Evolutionary conservation across 352 stramenopile species (phyloP), one percentile per base, ranked within the genome.

Genomic region (Phytopythium aichiense): DNA sequence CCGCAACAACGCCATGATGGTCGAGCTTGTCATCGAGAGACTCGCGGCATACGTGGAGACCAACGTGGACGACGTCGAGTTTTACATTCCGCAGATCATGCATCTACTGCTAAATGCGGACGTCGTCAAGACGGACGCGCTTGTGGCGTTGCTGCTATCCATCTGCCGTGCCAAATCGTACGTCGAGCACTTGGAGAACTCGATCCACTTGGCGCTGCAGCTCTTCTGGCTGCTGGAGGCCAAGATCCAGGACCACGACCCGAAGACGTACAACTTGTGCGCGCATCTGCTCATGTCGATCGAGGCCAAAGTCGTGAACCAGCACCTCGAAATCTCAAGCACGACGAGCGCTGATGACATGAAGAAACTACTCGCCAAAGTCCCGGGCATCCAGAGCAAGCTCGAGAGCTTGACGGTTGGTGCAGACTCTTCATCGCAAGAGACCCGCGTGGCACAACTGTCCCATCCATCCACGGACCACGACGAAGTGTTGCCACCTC

Each of bases 271-370:
- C 72, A 91, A 91, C 37, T 58, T 89, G 40, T 89, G 82, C 52
- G 82, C 81, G 22, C 89, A 89, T 60, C 61, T 93, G 37, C 78
- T 93, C 53, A 88, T 91, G 81, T 91, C 80, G 4, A 93, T 93
- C 48, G 82, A 93, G 52, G 81, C 84, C 5, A 90, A 91, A 59
- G 79, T 92, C 23, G 82, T 92, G 35, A 91, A 93, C 54, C 80
- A 93, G 56, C 77, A 89, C 4, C 88, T 91, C 45, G 82, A 91
- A 54, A 49, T 89, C 12, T 67, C 80, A 0, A 69, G 55, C 33
- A 68, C 57, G 28, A 37, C 71, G 37, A 73, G 60, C 38, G 55
- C 62, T 28, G 56, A 80, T 23, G 72, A 71, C 30, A 69, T 91
- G 0, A 76, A 68, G 28, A 76, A 67, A 22, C 61, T 82, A 35